These are phyloP conservation scores for Epichloe sibirici DNA, from an alignment of 2,329 filamentous ascomycete species.

Conservation along the genomic window DNA sequence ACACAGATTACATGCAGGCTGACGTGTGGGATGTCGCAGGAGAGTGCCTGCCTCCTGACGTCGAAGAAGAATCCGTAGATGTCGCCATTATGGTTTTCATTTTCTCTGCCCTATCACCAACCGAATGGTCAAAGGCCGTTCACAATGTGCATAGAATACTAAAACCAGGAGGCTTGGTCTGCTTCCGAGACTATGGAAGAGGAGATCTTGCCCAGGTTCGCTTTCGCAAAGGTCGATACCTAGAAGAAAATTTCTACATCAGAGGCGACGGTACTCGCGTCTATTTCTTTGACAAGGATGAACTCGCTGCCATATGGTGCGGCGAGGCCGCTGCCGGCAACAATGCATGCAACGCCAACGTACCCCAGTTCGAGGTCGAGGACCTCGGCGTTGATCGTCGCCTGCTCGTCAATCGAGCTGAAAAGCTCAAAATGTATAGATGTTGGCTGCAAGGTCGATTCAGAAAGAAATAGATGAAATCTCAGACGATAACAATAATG, in stretches of 20 bases:
- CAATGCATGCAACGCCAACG: slow-evolving; percentile 14
- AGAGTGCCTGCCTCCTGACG: slow-evolving; percentile 59
- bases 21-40: slow-evolving; percentile 90
- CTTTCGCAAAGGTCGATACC: slow-evolving; percentile 88
- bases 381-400: slow-evolving; percentile 77
- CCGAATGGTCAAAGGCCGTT: slow-evolving; percentile 74
- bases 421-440: slow-evolving; percentile 93
- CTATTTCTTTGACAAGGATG: slow-evolving; percentile 88
- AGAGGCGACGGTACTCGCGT: slow-evolving; percentile 90
- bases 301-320: slow-evolving; percentile 71
- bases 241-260: slow-evolving; percentile 96
- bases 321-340: slow-evolving; percentile 22
- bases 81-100: slow-evolving; percentile 94
- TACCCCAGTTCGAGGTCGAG: slow-evolving; percentile 52
- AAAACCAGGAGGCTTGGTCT: slow-evolving; percentile 83
- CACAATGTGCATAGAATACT: slow-evolving; percentile 69
- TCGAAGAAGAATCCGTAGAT: slow-evolving; percentile 72
- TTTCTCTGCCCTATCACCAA: slow-evolving; percentile 79
- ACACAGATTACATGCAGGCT: slow-evolving; percentile 60
- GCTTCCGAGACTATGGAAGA: slow-evolving; percentile 93
- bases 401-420: slow-evolving; percentile 81
- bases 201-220: slow-evolving; percentile 93
- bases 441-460: slow-evolving; percentile 90
- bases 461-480: slow-evolving; percentile 46
- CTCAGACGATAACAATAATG: background rate